Conservation (phyloP, 1,284 basidiomycete species). For the Ceratobasidium theobromae region DNA sequence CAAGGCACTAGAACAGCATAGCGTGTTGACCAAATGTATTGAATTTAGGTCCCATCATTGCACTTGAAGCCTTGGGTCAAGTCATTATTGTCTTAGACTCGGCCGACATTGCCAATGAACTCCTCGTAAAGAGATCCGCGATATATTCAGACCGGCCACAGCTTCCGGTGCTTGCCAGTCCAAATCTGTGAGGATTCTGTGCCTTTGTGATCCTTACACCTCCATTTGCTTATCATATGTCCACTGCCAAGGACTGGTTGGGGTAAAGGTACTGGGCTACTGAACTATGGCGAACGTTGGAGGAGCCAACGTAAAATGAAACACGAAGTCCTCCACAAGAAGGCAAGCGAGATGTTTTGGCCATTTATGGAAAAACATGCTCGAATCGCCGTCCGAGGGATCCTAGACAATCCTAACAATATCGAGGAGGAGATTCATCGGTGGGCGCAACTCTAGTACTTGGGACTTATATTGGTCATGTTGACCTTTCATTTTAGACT, state of each 20-base stretch:
- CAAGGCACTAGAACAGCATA: neutral
- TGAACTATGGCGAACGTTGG: conserved; percentile 19
- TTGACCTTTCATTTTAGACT: neutral
- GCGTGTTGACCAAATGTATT: neutral
- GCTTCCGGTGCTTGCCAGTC: conserved; percentile 11
- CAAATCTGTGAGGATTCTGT: neutral
- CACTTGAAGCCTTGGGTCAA: conserved; percentile 22
- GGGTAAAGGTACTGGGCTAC: neutral
- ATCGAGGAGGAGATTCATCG: conserved; percentile 1
- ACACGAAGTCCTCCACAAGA: conserved; percentile 4
- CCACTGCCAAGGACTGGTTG: neutral
- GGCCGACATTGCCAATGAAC: conserved; percentile 19
- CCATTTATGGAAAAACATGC: neutral
- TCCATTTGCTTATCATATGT: neutral
- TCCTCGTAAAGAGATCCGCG: conserved; percentile 28
- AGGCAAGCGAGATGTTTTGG: conserved; percentile 10
- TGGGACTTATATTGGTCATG: neutral
- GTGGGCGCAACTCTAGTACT: neutral
- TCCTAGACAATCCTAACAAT: conserved; percentile 2
- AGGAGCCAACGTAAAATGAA: conserved; percentile 19
- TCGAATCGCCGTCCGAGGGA: neutral
- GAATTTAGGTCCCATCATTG: conserved; percentile 25
- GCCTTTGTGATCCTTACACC: neutral
- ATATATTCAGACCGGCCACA: conserved; percentile 31
- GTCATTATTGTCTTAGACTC: conserved; percentile 34